These are phyloP conservation scores for Stagonosporopsis chrysanthemi DNA, from an alignment of 2,329 filamentous ascomycete species.

Conservation along the genomic window DNA sequence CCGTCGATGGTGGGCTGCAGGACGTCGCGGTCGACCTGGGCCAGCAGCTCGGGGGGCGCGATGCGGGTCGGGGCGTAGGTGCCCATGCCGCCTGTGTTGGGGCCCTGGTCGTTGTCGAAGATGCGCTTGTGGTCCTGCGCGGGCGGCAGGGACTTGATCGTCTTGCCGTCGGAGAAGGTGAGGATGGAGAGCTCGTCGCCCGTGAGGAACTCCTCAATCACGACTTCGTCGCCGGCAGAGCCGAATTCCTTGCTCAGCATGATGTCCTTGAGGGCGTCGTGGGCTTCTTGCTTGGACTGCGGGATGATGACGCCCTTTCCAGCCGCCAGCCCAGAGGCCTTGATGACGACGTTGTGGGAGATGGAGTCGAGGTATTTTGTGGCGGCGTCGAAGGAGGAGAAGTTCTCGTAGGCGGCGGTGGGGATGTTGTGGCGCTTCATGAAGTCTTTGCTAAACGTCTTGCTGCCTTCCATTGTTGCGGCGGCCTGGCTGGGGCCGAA, in stretches of 20 bases:
- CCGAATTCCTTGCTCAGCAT: constrained; percentile 92
- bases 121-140: constrained; percentile 98
- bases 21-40: constrained; percentile 78
- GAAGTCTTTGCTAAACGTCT: constrained; percentile 97
- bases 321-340: constrained; percentile 88
- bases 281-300: constrained; percentile 80
- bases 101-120: constrained; percentile 85
- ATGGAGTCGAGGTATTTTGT: constrained; percentile 68
- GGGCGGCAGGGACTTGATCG: constrained; percentile 81
- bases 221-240: constrained; percentile 84
- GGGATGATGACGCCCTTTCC: constrained; percentile 97
- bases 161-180: constrained; percentile 88
- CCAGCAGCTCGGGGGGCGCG: constrained; percentile 68
- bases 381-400: constrained; percentile 77
- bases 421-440: constrained; percentile 92
- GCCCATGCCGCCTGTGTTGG: constrained; percentile 97
- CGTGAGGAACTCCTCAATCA: constrained; percentile 91
- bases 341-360: constrained; percentile 71
- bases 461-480: constrained; percentile 92
- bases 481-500: constrained; percentile 88
- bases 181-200: constrained; percentile 93
- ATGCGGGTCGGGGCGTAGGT: constrained; percentile 81
- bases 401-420: constrained; percentile 90
- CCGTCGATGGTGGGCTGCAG: constrained; percentile 90
- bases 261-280: constrained; percentile 81